Base-by-base conservation (phyloP, 441 rosid genomes). In the Erodium moschatum region DNA sequence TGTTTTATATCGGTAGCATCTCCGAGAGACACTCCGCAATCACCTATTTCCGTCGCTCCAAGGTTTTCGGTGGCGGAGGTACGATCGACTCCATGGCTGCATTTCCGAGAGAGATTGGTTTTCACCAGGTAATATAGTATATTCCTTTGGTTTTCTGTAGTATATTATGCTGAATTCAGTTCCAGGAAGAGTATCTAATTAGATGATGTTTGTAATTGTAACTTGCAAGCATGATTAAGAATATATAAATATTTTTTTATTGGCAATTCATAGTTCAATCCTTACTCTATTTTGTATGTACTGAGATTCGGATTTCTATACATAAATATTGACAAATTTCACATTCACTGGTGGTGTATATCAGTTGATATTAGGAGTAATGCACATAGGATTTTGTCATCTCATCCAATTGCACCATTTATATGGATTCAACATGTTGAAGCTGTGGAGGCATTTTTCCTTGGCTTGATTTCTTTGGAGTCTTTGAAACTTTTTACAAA, bases 21-120 rank as follows among this genome's bases (percentile, higher is more conserved):
- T 89, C 96, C 0, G 98, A 92, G 78, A 88, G 95, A 62, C 98
- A 92, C 79, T 92, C 97, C 3, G 93, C 96, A 5, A 92, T 88
- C 63, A 75, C 86, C 3, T 88, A 87, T 73, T 92, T 92, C 27
- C 27, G 27, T 24, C 42, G 74, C 82, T 90, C 18, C 87, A 92
- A 64, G 98, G 98, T 9, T 24, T 24, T 24, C 27, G 27, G 27
- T 0, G 27, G 27, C 27, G 0, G 27, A 90, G 97, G 69, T 96
- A 90, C 75, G 98, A 92, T 78, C 86, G 98, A 2, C 85, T 92
- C 10, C 96, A 88, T 31, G 96, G 97, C 65, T 92, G 98, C n/a
- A n/a, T n/a, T n/a, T n/a, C n/a, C n/a, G n/a, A n/a, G n/a, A n/a
- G n/a, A 92, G 72, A 84, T 73, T 52, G 97, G 97, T 15, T 92